A percentile compares a stretch with the other conserved stretches of the same genome.
Evolutionary conservation across 768 basidiomycete genomes (phyloP).

Genomic region (Kondoa malvinella): DNA sequence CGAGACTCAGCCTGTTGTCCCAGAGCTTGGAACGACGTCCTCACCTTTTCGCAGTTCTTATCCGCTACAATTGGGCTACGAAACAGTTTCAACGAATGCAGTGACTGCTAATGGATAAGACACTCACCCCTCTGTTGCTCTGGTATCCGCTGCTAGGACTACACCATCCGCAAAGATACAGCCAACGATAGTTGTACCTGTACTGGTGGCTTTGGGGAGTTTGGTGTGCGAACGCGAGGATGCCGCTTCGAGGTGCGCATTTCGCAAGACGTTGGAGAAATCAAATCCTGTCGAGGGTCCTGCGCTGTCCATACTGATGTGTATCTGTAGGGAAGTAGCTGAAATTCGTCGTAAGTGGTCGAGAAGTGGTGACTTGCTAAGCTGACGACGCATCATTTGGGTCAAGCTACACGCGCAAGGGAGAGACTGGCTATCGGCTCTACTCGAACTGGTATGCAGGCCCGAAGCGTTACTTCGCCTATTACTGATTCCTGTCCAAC

Average conservation of each 20-base stretch:
- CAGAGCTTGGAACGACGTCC: slow-evolving; percentile 15
- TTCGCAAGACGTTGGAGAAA: slow-evolving; percentile 25
- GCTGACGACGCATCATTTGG: no score
- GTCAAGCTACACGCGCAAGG: no score
- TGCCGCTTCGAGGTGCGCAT: slow-evolving; percentile 12
- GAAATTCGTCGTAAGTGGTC: no score
- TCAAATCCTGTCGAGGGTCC: slow-evolving; percentile 19
- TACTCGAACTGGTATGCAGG: no score
- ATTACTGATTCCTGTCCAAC: no score
- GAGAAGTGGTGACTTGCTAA: no score
- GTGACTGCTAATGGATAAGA: no score
- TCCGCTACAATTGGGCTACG: no score
- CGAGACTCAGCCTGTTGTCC: slow-evolving; percentile 2
- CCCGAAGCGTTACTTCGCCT: no score
- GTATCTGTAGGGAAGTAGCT: not conserved
- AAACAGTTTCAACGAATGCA: no score
- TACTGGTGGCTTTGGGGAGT: slow-evolving; percentile 29
- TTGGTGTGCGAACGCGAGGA: not conserved
- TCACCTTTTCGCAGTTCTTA: slow-evolving; percentile 99
- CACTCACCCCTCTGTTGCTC: slow-evolving; percentile 82
- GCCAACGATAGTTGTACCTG: slow-evolving; percentile 81
- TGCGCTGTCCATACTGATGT: not conserved
- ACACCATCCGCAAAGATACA: slow-evolving; percentile 71
- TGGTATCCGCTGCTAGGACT: slow-evolving; percentile 83
- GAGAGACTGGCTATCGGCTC: no score